Evolutionary conservation across 306 rosid genomes (phyloP).

Genomic region (Medicago lupulina): DNA sequence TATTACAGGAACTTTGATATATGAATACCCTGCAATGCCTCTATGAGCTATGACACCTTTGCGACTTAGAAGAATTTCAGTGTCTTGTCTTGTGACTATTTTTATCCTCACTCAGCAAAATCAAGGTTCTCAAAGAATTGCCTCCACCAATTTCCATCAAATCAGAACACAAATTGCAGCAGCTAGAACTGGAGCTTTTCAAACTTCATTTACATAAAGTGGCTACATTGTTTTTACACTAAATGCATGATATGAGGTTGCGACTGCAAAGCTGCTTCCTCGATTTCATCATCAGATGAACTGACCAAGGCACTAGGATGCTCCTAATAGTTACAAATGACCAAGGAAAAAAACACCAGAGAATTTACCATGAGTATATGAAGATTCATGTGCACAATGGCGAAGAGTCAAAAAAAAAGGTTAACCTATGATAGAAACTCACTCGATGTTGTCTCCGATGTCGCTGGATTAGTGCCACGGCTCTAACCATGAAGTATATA

Average conservation of each 20-base stretch:
- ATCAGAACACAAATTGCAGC: constrained; percentile 38
- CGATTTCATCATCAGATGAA: constrained; percentile 61
- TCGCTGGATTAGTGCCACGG: constrained; percentile 61
- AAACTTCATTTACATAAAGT: constrained; percentile 15
- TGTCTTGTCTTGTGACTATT: constrained; percentile 10
- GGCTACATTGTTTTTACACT: constrained; percentile 43
- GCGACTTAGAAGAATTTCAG: constrained; percentile 26
- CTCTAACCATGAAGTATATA: constrained; percentile 66
- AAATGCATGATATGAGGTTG: constrained; percentile 60
- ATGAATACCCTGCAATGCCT: constrained; percentile 30
- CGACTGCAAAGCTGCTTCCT: constrained; percentile 49
- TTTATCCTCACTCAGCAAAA: constrained; percentile 16
- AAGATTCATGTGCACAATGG: constrained; percentile 2
- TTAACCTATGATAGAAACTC: constrained; percentile 33
- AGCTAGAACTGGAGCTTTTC: constrained; percentile 27
- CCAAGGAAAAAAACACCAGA: constrained; percentile 19
- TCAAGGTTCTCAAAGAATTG: constrained; percentile 39
- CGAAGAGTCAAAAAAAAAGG: constrained; percentile 1
- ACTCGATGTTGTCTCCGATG: constrained; percentile 66
- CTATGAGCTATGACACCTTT: neutral
- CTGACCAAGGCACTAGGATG: constrained; percentile 51
- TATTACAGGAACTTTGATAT: constrained; percentile 6
- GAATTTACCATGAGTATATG: constrained; percentile 20
- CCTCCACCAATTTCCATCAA: constrained; percentile 37
- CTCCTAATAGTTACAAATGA: constrained; percentile 49